Base-by-base conservation (phyloP, 257 asterid genomes). In the Euphrasia confusa region DNA sequence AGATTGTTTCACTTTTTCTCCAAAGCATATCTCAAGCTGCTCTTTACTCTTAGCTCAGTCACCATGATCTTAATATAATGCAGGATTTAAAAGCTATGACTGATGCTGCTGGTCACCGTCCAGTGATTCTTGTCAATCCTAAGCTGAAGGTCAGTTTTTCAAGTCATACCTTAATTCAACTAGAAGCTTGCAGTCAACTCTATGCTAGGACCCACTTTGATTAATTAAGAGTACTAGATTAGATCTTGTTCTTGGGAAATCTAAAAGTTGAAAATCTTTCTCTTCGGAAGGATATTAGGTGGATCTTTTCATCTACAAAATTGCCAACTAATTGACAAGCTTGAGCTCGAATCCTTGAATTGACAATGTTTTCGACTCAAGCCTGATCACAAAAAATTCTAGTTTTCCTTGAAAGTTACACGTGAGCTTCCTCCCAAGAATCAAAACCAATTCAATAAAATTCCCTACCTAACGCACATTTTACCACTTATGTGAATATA, bases 51-150 rank as follows among this genome's bases (percentile, higher is more conserved):
- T 66, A 50, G 66, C 17, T 52, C 33, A 24, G 65, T 56, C 60
- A 21, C 61, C 3, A 45, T 65, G 61, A 33, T 37, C 69, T 63
- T 56, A 55, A 30, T 30, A 72, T 42, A 48, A 69, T 81, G 79
- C 89, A 91, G 98, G 92, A 91, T 68, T 70, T 91, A 65, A 80
- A 56, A 79, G 97, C 98, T 66, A 84, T 91, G 95, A 91, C 98
- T 75, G 88, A 81, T 74, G 95, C 98, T 48, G 98, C 98, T 10
- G 90, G 74, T 62, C 77, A 65, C 59, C 95, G 98, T 52, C 95
- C 98, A 1, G 95, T 91, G 52, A 75, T 88, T 73, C 88, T 91
- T 54, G 68, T 91, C 70, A 91, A 91, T 69, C 98, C 98, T 47
- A 77, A 68, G 73, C 80, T 91, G 65, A 79, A 82, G 93, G 98